Percentiles rank a stretch among this genome's conserved stretches.
Conservation (phyloP, 2,329 filamentous ascomycete genomes). For the Harringtonia aguacate region DNA sequence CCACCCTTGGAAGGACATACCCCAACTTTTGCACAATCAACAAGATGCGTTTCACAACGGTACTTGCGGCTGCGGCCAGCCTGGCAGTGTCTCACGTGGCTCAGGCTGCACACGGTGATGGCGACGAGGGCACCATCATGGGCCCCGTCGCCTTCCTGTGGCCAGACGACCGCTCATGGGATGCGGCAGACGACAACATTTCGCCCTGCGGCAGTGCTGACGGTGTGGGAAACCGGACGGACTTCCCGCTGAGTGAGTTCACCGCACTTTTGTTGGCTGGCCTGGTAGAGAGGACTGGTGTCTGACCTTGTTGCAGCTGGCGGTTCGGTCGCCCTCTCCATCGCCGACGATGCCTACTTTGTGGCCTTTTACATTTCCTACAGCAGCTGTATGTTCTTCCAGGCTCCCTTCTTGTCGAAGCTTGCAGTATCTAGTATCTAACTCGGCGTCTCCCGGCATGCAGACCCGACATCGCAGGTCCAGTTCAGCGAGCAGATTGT, state of each 20-base stretch:
- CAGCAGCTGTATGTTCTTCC: constrained; percentile 22
- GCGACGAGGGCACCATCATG: constrained; percentile 26
- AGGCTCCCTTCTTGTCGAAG: not conserved
- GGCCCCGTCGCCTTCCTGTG: constrained; percentile 45
- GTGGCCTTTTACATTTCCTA: constrained; percentile 15
- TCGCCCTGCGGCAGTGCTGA: constrained; percentile 38
- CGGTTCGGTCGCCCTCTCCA: constrained; percentile 10
- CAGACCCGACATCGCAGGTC: constrained; percentile 20
- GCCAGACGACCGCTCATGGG: constrained; percentile 40
- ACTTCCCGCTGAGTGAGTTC: constrained; percentile 37
- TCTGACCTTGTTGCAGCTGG: constrained; percentile 2
- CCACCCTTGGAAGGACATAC: too few species aligned
- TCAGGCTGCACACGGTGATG: constrained; percentile 14
- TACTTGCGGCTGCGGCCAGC: not conserved
- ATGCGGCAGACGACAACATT: constrained; percentile 35
- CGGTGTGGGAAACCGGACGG: constrained; percentile 32
- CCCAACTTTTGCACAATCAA: too few species aligned
- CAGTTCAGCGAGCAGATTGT: constrained; percentile 21
- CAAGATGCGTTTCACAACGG: constrained; percentile 4
- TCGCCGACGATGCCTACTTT: constrained; percentile 13
- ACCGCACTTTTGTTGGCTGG: too few species aligned
- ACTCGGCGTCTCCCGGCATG: too few species aligned
- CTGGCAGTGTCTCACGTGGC: constrained; percentile 1
- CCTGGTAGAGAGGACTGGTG: too few species aligned
- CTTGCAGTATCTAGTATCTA: too few species aligned